Conservation (phyloP, 2,329 filamentous ascomycete species). For the Botrytis fragariae region DNA sequence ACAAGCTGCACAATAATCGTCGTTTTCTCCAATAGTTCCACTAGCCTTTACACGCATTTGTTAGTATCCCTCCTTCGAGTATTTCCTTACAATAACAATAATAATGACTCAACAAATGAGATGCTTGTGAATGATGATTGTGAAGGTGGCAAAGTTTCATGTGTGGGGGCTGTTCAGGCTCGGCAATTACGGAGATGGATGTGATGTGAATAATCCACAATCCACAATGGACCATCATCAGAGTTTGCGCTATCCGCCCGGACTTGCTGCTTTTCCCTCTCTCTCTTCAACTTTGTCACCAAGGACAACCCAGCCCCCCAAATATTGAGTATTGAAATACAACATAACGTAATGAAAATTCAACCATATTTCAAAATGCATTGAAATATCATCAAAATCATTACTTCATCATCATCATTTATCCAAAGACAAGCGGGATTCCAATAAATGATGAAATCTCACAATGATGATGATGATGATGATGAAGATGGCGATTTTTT, state of each 20-base stretch:
- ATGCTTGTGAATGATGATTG: constrained; percentile 25
- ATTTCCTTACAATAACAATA: not conserved
- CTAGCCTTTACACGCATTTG: constrained; percentile 37
- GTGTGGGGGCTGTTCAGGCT: constrained; percentile 33
- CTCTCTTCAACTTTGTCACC: constrained; percentile 18
- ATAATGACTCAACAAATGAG: constrained; percentile 22
- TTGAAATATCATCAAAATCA: not conserved
- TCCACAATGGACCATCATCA: constrained; percentile 23
- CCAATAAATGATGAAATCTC: not conserved
- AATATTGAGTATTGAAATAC: constrained; percentile 18
- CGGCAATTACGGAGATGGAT: constrained; percentile 34
- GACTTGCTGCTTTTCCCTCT: constrained; percentile 25
- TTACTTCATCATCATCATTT: not conserved
- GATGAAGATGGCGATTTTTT: not conserved
- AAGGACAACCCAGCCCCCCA: constrained; percentile 22
- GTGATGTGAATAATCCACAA: constrained; percentile 20
- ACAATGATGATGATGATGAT: not conserved
- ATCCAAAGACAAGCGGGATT: not conserved
- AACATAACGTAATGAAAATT: constrained; percentile 21
- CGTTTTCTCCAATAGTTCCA: constrained; percentile 68
- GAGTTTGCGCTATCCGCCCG: constrained; percentile 32
- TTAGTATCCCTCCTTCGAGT: constrained; percentile 27
- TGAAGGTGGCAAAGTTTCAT: constrained; percentile 27
- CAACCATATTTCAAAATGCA: not conserved
- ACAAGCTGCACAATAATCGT: constrained; percentile 87